Percentiles rank a stretch among this genome's conserved stretches.
Conservation (phyloP, 257 asterid species). For the Striga asiatica region DNA sequence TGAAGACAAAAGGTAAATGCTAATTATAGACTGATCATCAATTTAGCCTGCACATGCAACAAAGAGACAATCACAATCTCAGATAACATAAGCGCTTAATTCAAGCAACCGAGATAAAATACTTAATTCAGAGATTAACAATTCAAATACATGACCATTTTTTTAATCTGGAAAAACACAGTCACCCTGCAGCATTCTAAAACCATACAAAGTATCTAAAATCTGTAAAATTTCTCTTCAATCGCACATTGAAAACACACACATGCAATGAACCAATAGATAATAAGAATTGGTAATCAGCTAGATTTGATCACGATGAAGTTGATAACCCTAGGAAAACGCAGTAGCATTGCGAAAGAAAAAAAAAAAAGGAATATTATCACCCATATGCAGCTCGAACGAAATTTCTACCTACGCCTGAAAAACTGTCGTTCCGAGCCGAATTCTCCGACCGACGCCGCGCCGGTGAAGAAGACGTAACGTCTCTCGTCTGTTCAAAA, state of each 20-base stretch:
- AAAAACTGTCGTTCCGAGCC: conserved; percentile 5
- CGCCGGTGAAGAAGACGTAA: conserved; percentile 24
- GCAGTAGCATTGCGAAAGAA: conserved; percentile 6
- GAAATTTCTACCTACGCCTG: conserved; percentile 15
- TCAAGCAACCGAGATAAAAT: background rate
- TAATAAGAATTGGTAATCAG: conserved; percentile 9
- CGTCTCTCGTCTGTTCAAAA: conserved; percentile 6
- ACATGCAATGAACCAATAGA: conserved; percentile 16
- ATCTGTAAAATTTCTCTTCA: background rate
- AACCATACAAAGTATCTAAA: conserved; percentile 12
- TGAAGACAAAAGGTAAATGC: background rate
- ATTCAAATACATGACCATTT: conserved; percentile 2
- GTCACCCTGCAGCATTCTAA: conserved; percentile 11
- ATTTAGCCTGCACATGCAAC: conserved; percentile 16
- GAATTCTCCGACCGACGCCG: conserved; percentile 19
- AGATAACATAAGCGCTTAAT: conserved; percentile 5
- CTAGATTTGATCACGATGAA: conserved; percentile 9
- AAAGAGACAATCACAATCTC: background rate
- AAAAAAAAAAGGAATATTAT: background rate
- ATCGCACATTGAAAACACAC: conserved; percentile 9
- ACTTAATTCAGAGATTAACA: background rate
- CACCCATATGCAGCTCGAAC: background rate
- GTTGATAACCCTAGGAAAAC: conserved; percentile 21
- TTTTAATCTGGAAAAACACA: conserved; percentile 9
- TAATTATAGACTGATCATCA: conserved; percentile 3